Percentiles rank a stretch among this genome's conserved stretches.
These are phyloP conservation scores for Botrytis cinerea DNA, from an alignment of 2,329 filamentous ascomycete species.

Conservation along the genomic window DNA sequence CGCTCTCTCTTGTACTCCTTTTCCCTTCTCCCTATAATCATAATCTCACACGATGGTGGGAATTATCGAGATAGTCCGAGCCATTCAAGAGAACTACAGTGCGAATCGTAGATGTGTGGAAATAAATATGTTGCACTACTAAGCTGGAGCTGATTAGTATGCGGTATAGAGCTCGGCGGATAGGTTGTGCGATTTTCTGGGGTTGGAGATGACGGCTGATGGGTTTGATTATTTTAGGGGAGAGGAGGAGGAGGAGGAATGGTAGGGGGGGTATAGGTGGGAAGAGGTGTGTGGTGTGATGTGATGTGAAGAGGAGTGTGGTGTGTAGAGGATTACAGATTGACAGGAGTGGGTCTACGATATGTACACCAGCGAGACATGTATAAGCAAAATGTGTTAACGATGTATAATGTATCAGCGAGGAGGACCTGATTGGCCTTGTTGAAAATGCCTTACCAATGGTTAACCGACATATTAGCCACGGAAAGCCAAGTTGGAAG, in stretches of 20 bases:
- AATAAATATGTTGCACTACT: neutral
- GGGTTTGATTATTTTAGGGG: neutral
- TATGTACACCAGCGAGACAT: neutral
- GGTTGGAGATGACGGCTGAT: neutral
- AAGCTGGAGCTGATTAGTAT: neutral
- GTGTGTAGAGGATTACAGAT: too few species aligned
- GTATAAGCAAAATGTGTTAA: too few species aligned
- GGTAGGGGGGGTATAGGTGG: too few species aligned
- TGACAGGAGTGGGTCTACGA: neutral
- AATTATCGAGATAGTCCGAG: neutral
- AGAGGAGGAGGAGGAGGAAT: neutral
- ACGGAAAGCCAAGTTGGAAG: neutral
- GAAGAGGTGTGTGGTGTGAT: too few species aligned
- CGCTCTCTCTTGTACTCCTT: neutral
- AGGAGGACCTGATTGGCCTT: neutral
- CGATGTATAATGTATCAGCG: neutral
- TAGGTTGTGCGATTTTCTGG: neutral
- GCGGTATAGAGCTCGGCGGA: neutral
- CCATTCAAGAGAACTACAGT: neutral
- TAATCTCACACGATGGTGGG: accelerated
- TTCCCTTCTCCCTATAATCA: neutral
- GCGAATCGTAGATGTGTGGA: neutral
- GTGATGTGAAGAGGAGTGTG: too few species aligned
- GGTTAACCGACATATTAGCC: accelerated
- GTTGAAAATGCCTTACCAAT: neutral